Conservation (phyloP, 495 filamentous ascomycete species). For the Daldinia decipiens region DNA sequence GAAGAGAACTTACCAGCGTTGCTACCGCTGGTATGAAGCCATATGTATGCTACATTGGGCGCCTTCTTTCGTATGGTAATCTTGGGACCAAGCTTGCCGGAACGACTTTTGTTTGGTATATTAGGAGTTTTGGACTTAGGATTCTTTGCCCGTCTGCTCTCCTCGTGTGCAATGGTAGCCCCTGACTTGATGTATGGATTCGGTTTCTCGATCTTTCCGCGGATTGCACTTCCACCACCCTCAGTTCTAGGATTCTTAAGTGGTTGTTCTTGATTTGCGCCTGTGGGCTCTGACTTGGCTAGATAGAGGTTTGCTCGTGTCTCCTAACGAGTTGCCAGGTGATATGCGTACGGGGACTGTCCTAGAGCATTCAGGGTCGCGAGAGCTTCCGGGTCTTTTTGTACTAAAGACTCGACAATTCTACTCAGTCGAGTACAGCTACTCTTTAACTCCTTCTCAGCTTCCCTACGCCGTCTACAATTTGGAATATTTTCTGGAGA, state of each 20-base stretch:
- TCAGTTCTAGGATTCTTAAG: constrained; percentile 21
- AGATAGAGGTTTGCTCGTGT: constrained; percentile 7
- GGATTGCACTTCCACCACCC: background rate
- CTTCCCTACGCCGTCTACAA: constrained; percentile 22
- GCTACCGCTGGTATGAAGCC: constrained; percentile 51
- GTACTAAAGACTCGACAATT: constrained; percentile 23
- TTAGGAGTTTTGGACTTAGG: constrained; percentile 17
- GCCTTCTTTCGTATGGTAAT: constrained; percentile 44
- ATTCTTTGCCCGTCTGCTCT: constrained; percentile 1
- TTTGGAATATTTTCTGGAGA: constrained; percentile 15
- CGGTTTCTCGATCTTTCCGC: background rate
- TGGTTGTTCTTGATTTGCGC: constrained; percentile 4
- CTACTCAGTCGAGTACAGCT: background rate
- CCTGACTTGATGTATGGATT: background rate
- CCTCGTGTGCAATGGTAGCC: background rate
- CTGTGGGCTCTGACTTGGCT: constrained; percentile 1
- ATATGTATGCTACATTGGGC: constrained; percentile 42
- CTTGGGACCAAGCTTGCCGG: constrained; percentile 18
- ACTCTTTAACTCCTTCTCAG: constrained; percentile 20
- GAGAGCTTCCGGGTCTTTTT: constrained; percentile 26
- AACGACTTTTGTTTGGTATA: constrained; percentile 1
- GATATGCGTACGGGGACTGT: constrained; percentile 20
- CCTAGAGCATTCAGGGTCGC: constrained; percentile 25
- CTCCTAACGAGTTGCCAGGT: constrained; percentile 22
- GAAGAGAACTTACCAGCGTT: constrained; percentile 34